Conservation (phyloP, 2,329 filamentous ascomycete species). For the Alternaria novae-zelandiae region DNA sequence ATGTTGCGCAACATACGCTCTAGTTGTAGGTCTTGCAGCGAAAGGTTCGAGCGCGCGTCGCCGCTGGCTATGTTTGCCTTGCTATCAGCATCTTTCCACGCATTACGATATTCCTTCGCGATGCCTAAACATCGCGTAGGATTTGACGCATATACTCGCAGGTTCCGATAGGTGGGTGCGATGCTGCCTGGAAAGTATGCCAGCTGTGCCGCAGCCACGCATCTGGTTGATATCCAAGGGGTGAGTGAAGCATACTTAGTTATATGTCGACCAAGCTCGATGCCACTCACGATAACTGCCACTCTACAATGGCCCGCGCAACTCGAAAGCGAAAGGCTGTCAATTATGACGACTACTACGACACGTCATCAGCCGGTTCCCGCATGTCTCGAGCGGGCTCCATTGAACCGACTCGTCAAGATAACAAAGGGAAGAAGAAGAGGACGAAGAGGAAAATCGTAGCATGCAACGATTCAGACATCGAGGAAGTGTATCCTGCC, state of each 20-base stretch:
- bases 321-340: neutral
- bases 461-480: neutral
- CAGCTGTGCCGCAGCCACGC: constrained; percentile 11
- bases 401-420: neutral
- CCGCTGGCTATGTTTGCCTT: constrained; percentile 25
- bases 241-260: neutral
- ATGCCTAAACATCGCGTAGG: constrained; percentile 52
- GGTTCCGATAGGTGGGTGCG: neutral
- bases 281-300: neutral
- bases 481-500: neutral
- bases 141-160: neutral
- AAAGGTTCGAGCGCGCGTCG: constrained; percentile 37
- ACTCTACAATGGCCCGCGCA: neutral
- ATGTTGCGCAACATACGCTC: constrained; percentile 65
- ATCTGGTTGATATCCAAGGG: neutral
- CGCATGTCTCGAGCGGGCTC: neutral
- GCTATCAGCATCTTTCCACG: constrained; percentile 73
- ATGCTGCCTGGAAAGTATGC: neutral
- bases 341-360: neutral
- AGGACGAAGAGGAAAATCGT: neutral
- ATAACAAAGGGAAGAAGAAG: neutral
- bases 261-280: neutral
- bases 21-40: constrained; percentile 67
- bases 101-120: constrained; percentile 74
- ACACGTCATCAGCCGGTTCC: neutral